A percentile compares a stretch with the other conserved stretches of the same genome.
Conservation (phyloP, 2,329 filamentous ascomycete species). For the Gnomoniopsis smithogilvyi region DNA sequence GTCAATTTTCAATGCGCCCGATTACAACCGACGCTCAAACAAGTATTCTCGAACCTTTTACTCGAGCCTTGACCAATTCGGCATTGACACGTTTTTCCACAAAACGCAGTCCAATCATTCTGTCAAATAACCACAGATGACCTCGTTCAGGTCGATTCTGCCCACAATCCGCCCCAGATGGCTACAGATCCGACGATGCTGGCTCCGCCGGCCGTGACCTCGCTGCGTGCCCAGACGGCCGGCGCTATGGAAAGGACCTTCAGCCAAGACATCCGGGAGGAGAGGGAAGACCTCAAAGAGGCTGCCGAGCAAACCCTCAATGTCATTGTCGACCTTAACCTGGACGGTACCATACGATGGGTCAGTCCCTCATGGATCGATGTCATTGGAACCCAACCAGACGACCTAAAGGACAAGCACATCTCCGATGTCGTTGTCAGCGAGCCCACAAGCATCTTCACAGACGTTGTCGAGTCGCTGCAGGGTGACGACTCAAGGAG, state of each 20-base stretch:
- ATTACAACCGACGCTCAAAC: conserved; percentile 26
- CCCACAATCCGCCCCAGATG: conserved; percentile 37
- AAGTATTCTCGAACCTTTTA: conserved; percentile 11
- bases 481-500: conserved; percentile 90
- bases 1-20: conserved; percentile 15
- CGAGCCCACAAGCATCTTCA: conserved; percentile 76
- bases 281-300: conserved; percentile 89
- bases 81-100: conserved; percentile 10
- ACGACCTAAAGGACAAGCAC: conserved; percentile 69
- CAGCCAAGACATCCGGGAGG: conserved; percentile 87
- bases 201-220: conserved; percentile 51
- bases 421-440: conserved; percentile 77
- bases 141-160: conserved; percentile 27
- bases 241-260: conserved; percentile 62
- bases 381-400: conserved; percentile 76
- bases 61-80: conserved; percentile 3
- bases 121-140: conserved; percentile 28
- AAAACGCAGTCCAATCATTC: conserved; percentile 12
- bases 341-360: conserved; percentile 90
- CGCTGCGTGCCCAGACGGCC: conserved; percentile 47
- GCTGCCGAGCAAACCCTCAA: conserved; percentile 96
- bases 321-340: conserved; percentile 88
- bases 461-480: conserved; percentile 82
- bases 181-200: conserved; percentile 41
- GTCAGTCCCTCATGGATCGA: conserved; percentile 95